A percentile compares a stretch with the other conserved stretches of the same genome.
Evolutionary conservation across 2,329 filamentous ascomycete species (phyloP).

Genomic region (Teratosphaeria epicoccoides): DNA sequence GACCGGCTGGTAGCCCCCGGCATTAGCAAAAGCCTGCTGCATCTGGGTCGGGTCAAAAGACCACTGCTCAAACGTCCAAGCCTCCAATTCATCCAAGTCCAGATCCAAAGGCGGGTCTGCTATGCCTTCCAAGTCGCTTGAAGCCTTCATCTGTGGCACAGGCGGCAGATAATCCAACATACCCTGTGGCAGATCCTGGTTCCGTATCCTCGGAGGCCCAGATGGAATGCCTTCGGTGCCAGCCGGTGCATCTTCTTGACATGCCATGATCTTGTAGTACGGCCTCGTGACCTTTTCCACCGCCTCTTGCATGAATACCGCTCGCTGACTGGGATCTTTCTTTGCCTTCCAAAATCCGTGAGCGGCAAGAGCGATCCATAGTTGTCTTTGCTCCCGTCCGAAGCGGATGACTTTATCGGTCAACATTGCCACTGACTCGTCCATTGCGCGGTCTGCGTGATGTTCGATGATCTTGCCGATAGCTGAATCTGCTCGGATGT

Average conservation of each 20-base stretch:
- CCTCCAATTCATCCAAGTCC: constrained; percentile 22
- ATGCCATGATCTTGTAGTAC: constrained; percentile 25
- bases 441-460: constrained; percentile 12
- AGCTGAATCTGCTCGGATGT: constrained; percentile 14
- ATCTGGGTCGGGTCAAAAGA: constrained; percentile 14
- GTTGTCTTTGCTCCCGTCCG: constrained; percentile 21
- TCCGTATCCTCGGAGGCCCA: neutral
- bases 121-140: constrained; percentile 1
- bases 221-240: neutral
- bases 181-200: constrained; percentile 4
- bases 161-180: constrained; percentile 8
- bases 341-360: constrained; percentile 18
- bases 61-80: constrained; percentile 25
- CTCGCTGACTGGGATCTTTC: constrained; percentile 13
- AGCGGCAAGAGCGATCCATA: constrained; percentile 22
- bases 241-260: constrained; percentile 15
- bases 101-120: constrained; percentile 7
- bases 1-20: neutral
- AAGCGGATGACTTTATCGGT: constrained; percentile 20
- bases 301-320: constrained; percentile 22
- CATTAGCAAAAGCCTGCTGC: constrained; percentile 2
- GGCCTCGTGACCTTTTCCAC: constrained; percentile 20
- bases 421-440: constrained; percentile 19
- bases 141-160: neutral
- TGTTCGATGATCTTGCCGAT: constrained; percentile 15